Evolutionary conservation across 306 rosid genomes (phyloP).

Genomic region (Cucumis sativus): DNA sequence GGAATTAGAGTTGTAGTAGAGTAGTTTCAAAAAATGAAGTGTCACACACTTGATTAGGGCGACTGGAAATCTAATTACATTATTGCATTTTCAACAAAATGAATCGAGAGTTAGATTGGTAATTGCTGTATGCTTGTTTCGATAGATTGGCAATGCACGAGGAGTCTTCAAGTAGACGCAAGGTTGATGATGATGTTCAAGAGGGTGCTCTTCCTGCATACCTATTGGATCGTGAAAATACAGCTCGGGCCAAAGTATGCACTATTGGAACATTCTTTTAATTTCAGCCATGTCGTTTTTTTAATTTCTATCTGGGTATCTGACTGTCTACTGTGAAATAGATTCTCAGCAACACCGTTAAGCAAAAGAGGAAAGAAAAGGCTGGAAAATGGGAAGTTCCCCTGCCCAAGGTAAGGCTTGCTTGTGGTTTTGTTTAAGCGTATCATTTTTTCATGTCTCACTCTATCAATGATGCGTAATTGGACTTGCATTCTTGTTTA

Average conservation of each 20-base stretch:
- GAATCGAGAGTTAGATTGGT: background rate
- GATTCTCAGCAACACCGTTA: conserved; percentile 84
- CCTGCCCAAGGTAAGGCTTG: conserved; percentile 56
- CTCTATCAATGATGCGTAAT: background rate
- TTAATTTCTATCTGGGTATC: background rate
- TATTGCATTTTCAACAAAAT: background rate
- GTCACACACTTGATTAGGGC: background rate
- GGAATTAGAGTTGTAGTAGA: background rate
- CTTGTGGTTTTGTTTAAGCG: background rate
- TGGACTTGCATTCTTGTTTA: conserved; percentile 14
- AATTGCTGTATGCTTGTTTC: background rate
- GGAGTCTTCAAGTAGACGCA: conserved; percentile 66
- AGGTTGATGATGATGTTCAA: conserved; percentile 71
- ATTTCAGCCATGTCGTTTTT: background rate
- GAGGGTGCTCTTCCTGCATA: conserved; percentile 80
- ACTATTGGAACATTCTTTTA: background rate
- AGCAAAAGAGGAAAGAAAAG: conserved; percentile 92
- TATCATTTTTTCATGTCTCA: background rate
- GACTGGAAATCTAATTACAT: background rate
- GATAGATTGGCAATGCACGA: conserved; percentile 80
- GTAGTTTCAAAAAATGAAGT: background rate
- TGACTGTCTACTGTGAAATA: conserved; percentile 12
- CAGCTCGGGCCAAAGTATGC: conserved; percentile 65
- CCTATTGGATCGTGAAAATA: conserved; percentile 79
- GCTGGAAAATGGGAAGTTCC: conserved; percentile 99